These are phyloP conservation scores for Pestalotiopsis sp. DNA, from an alignment of 2,329 filamentous ascomycete species.

Conservation along the genomic window DNA sequence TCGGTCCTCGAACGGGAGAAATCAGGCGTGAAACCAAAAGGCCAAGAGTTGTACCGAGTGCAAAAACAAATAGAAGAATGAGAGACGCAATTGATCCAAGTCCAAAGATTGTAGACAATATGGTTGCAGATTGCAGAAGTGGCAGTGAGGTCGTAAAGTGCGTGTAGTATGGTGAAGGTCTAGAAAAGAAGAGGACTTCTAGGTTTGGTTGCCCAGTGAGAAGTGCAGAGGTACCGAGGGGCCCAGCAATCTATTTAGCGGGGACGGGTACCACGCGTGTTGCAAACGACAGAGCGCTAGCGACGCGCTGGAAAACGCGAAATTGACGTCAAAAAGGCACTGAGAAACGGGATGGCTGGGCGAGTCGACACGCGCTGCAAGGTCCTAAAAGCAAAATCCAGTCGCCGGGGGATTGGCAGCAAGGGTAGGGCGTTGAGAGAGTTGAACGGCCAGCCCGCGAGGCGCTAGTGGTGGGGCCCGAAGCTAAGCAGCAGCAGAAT, in stretches of 20 bases:
- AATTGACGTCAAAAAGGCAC: constrained; percentile 10
- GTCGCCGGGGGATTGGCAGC: background rate
- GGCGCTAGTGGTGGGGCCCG: background rate
- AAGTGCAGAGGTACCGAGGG: constrained; percentile 1
- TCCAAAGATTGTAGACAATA: background rate
- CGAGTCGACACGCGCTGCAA: constrained; percentile 5
- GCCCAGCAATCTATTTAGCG: constrained; percentile 6
- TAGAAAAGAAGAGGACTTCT: background rate
- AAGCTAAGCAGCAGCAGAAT: too few species aligned
- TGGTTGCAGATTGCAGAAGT: background rate
- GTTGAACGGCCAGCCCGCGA: background rate
- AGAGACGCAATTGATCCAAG: background rate
- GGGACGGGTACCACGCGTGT: constrained; percentile 10
- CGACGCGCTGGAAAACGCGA: constrained; percentile 10
- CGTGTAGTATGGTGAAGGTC: constrained; percentile 2
- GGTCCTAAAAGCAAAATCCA: background rate
- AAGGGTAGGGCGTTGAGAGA: background rate
- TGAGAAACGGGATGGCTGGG: constrained; percentile 10
- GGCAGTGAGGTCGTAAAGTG: background rate
- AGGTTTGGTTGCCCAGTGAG: background rate
- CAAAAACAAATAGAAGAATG: background rate
- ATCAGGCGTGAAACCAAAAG: background rate
- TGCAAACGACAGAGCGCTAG: background rate
- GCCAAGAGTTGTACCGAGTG: background rate
- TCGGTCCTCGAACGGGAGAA: background rate